Evolutionary conservation across 805 yeast genomes (phyloP).

Genomic region (Saccharomycopsis sp.): DNA sequence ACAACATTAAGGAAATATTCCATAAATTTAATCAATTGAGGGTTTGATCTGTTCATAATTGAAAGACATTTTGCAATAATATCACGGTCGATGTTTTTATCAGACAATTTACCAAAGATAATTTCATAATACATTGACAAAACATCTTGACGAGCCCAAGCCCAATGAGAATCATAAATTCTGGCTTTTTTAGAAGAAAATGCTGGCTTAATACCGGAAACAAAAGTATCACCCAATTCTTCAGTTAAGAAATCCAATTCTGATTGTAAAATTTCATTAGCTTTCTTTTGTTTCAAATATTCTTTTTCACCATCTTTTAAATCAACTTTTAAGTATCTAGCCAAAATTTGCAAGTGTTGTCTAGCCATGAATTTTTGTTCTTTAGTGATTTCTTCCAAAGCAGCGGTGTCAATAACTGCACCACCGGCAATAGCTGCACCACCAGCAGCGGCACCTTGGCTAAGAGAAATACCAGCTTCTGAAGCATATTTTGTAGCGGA

Average conservation of each 20-base stretch:
- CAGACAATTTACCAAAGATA: conserved; percentile 87
- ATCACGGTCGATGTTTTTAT: conserved; percentile 84
- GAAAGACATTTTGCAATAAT: conserved; percentile 93
- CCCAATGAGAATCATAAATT: conserved; percentile 96
- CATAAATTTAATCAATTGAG: conserved; percentile 91
- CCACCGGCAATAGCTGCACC: conserved; percentile 48
- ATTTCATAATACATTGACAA: conserved; percentile 90
- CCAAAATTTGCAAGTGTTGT: conserved; percentile 75
- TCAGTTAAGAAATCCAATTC: conserved; percentile 72
- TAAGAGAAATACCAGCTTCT: conserved; percentile 66
- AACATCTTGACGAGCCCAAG: conserved; percentile 99
- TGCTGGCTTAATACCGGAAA: conserved; percentile 83
- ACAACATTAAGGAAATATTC: conserved; percentile 69
- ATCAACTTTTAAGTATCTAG: conserved; percentile 90
- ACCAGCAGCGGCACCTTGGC: conserved; percentile 50
- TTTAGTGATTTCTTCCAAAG: conserved; percentile 62
- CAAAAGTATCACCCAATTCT: conserved; percentile 89
- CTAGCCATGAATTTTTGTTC: conserved; percentile 43
- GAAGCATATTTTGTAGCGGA: conserved; percentile 82
- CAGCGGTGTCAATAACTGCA: conserved; percentile 90
- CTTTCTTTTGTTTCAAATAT: conserved; percentile 69
- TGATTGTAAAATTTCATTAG: conserved; percentile 72
- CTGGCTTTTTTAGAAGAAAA: conserved; percentile 92
- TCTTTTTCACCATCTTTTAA: conserved; percentile 86
- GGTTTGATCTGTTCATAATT: conserved; percentile 96